phyloP scores from a whole-genome alignment of 208 protist genomes.

The Wallacemonas rigidus region DNA sequence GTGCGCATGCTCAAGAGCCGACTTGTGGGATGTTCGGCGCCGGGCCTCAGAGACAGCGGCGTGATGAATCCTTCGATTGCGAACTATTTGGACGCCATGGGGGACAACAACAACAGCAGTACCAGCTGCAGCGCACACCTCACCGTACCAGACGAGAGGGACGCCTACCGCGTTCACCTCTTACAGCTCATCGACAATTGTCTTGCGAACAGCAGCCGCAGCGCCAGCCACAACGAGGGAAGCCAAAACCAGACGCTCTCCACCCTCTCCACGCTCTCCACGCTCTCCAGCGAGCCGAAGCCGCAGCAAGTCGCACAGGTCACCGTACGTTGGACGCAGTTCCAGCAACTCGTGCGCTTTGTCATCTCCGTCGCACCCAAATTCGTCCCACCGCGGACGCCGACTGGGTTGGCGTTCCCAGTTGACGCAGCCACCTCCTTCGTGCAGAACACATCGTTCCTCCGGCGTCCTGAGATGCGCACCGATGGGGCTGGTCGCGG shows the following conservation, averaged over 20 bases:
- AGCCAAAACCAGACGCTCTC: constrained; percentile 14
- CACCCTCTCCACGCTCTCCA: constrained; percentile 23
- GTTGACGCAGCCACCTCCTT: constrained; percentile 28
- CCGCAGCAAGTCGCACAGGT: constrained; percentile 37
- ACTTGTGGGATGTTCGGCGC: background rate
- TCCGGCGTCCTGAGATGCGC: constrained; percentile 4
- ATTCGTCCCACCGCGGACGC: constrained; percentile 41
- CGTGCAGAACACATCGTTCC: constrained; percentile 36
- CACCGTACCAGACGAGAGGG: constrained; percentile 26
- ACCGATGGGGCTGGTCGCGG: background rate
- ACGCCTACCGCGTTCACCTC: constrained; percentile 48
- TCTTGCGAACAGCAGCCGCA: background rate
- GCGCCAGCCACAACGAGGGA: background rate
- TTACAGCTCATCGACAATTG: constrained; percentile 17
- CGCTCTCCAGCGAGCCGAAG: constrained; percentile 25
- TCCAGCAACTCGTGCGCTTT: constrained; percentile 48
- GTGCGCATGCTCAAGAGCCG: constrained; percentile 24
- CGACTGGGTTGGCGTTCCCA: constrained; percentile 27
- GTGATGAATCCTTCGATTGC: constrained; percentile 7
- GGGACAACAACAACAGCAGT: background rate
- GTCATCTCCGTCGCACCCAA: constrained; percentile 46
- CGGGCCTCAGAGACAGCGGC: background rate
- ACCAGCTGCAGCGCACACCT: background rate
- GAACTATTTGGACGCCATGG: constrained; percentile 9
- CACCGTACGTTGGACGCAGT: constrained; percentile 35